phyloP scores from a whole-genome alignment of 1,139 yeast species.

The Kazachstania sp. region DNA sequence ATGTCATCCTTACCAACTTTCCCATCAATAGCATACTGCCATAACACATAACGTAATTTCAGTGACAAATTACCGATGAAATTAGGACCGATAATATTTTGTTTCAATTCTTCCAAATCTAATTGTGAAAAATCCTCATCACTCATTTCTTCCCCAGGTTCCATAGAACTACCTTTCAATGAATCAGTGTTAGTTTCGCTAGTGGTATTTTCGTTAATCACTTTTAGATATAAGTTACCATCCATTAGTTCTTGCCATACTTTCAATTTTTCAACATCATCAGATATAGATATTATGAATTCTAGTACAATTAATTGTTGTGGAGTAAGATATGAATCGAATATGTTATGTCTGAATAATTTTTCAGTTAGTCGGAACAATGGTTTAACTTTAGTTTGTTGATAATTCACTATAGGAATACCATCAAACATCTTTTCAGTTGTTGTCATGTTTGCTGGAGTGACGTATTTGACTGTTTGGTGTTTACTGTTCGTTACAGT shows the following conservation, averaged over 20 bases:
- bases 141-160: conserved; percentile 7
- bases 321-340: conserved; percentile 53
- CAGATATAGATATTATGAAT: conserved; percentile 33
- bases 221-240: conserved; percentile 42
- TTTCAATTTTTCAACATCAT: conserved; percentile 26
- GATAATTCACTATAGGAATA: conserved; percentile 23
- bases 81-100: conserved; percentile 40
- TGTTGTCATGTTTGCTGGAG: background rate
- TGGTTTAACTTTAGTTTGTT: conserved; percentile 19
- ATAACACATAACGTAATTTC: conserved; percentile 57
- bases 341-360: conserved; percentile 41
- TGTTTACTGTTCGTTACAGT: too few relatives aligned
- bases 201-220: conserved; percentile 18
- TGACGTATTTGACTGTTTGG: background rate
- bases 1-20: conserved; percentile 32
- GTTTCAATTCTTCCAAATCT: conserved; percentile 33
- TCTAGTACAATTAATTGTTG: conserved; percentile 50
- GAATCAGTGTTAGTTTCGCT: conserved; percentile 7
- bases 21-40: conserved; percentile 65
- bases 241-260: conserved; percentile 49
- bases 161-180: conserved; percentile 5
- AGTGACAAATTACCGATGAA: conserved; percentile 51
- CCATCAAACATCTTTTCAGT: conserved; percentile 8
- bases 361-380: conserved; percentile 43
- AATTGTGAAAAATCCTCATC: conserved; percentile 23